Conservation (phyloP, 148 eudicot species). For the Amaranthus cruentus region DNA sequence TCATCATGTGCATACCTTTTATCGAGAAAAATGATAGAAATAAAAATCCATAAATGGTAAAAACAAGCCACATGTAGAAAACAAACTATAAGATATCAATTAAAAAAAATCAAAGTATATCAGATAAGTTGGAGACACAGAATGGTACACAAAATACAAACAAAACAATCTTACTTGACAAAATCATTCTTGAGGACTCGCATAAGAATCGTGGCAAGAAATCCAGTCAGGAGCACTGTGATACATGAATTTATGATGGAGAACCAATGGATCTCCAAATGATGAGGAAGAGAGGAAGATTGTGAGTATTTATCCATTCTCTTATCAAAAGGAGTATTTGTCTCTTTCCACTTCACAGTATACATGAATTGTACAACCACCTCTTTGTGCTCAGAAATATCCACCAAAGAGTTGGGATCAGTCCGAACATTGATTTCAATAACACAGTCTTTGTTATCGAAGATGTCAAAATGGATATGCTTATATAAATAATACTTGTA, state of each 20-base stretch:
- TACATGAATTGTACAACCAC: conserved; percentile 58
- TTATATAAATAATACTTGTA: conserved; percentile 53
- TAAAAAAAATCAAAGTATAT: neutral
- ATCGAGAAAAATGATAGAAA: neutral
- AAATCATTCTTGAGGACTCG: conserved; percentile 69
- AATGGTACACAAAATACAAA: neutral
- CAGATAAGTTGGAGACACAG: neutral
- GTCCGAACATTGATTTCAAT: conserved; percentile 60
- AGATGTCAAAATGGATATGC: conserved; percentile 57
- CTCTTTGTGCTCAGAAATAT: conserved; percentile 59
- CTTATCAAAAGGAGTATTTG: conserved; percentile 45
- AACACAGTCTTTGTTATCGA: conserved; percentile 62
- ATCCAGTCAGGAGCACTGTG: conserved; percentile 70
- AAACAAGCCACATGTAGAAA: neutral
- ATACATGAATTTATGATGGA: conserved; percentile 70
- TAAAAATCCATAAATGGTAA: neutral
- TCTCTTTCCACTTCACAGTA: conserved; percentile 62
- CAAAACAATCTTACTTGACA: conserved; percentile 48
- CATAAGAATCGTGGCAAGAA: conserved; percentile 71
- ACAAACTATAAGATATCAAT: neutral
- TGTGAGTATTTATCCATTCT: conserved; percentile 71
- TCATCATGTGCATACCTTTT: conserved; percentile 80
- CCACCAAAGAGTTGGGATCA: conserved; percentile 54
- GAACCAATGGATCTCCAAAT: conserved; percentile 70
- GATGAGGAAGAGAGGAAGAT: conserved; percentile 60